These are phyloP conservation scores for Apiospora aurea DNA, from an alignment of 2,329 filamentous ascomycete species.

Conservation along the genomic window DNA sequence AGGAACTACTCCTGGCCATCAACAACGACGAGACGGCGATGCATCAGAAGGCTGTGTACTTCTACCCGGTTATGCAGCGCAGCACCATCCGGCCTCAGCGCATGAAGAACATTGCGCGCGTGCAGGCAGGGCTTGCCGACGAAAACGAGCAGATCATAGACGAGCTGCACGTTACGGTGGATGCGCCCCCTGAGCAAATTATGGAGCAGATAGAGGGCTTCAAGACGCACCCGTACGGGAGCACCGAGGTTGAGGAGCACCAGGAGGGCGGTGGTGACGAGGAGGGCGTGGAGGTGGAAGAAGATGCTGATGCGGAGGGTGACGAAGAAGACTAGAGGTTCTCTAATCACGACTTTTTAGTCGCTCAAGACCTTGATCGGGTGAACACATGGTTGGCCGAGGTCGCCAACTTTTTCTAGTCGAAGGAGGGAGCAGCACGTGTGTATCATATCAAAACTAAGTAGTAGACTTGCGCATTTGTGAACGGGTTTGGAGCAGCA, in stretches of 20 bases:
- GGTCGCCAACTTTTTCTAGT: background rate
- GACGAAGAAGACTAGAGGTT: slow-evolving; percentile 50
- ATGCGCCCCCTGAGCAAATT: slow-evolving; percentile 63
- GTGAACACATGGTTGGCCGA: background rate
- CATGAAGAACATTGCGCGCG: slow-evolving; percentile 67
- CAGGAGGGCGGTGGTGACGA: background rate
- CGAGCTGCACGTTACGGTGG: slow-evolving; percentile 61
- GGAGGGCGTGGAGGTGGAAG: slow-evolving; percentile 8
- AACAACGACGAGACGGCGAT: slow-evolving; percentile 56
- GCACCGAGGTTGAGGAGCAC: slow-evolving; percentile 34
- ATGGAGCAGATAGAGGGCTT: slow-evolving; percentile 59
- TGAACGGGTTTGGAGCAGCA: background rate
- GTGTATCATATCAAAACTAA: background rate
- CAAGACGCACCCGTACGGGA: slow-evolving; percentile 58
- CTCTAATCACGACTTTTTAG: background rate
- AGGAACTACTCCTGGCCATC: slow-evolving; percentile 68
- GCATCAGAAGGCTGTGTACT: slow-evolving; percentile 66
- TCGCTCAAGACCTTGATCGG: background rate
- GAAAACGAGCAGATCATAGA: slow-evolving; percentile 61
- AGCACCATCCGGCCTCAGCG: slow-evolving; percentile 68
- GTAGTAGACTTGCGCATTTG: background rate
- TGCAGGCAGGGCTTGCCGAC: slow-evolving; percentile 52
- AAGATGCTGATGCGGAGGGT: slow-evolving; percentile 51
- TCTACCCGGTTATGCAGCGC: slow-evolving; percentile 73
- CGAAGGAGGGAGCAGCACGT: background rate